These are phyloP conservation scores for Fusarium penzigii DNA, from an alignment of 2,329 filamentous ascomycete genomes.

Conservation along the genomic window DNA sequence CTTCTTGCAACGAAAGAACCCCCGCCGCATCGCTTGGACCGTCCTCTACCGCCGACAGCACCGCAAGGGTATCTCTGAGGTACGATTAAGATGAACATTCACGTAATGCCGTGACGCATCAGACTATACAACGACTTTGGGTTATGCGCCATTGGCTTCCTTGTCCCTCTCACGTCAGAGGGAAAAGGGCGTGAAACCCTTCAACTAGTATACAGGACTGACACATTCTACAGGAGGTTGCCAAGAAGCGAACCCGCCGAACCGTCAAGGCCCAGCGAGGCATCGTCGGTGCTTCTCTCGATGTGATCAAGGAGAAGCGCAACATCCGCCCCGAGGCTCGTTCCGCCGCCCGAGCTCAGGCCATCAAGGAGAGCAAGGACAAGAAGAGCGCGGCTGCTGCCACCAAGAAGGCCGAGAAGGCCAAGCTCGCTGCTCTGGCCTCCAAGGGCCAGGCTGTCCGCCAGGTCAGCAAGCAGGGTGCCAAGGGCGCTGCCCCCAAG, in stretches of 20 bases:
- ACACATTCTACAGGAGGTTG: conserved; percentile 78
- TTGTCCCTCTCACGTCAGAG: neutral
- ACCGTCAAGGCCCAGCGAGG: conserved; percentile 98
- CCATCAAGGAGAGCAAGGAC: conserved; percentile 98
- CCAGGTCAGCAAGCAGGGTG: conserved; percentile 95
- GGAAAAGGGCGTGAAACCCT: neutral
- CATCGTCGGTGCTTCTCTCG: conserved; percentile 98
- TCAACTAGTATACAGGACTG: conserved; percentile 34
- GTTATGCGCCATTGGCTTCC: neutral
- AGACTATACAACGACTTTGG: neutral
- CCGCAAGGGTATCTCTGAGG: conserved; percentile 99
- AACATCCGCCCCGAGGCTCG: conserved; percentile 93
- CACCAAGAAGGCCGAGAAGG: conserved; percentile 99
- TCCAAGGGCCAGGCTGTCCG: conserved; percentile 76
- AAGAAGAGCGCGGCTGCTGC: conserved; percentile 88
- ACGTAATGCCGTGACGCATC: neutral
- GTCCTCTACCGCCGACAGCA: conserved; percentile 97
- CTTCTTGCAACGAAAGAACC: conserved; percentile 99
- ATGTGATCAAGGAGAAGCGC: conserved; percentile 99
- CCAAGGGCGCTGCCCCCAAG: conserved; percentile 88
- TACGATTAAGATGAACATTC: conserved; percentile 52
- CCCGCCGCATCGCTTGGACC: conserved; percentile 98
- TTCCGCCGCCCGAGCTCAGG: conserved; percentile 81
- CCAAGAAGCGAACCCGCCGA: conserved; percentile 99
- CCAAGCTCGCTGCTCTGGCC: conserved; percentile 77